Conservation (phyloP, 2,329 filamentous ascomycete genomes). For the Aspergillus caelatus region DNA sequence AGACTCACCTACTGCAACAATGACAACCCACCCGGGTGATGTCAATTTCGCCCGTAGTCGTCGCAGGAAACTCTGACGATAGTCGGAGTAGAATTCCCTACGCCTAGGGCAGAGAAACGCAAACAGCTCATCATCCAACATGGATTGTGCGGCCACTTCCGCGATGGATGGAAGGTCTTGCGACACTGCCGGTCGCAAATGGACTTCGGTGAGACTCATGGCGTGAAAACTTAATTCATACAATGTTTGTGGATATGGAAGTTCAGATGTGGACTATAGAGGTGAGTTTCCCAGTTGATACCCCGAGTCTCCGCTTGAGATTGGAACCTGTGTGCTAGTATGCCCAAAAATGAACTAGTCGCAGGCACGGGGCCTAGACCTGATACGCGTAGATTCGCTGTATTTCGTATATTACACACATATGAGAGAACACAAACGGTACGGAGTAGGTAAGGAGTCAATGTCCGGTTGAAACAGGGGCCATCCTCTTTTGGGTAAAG, state of each 20-base stretch:
- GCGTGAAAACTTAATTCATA: background rate
- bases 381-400: background rate
- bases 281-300: background rate
- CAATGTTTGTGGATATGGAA: background rate
- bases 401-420: background rate
- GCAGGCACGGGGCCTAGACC: background rate
- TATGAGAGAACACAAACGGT: background rate
- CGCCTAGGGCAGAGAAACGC: conserved; percentile 15
- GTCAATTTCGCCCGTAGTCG: conserved; percentile 10
- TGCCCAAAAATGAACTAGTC: background rate
- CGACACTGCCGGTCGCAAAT: conserved; percentile 10
- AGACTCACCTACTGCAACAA: conserved; percentile 10
- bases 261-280: background rate
- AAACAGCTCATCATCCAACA: conserved; percentile 20
- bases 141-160: conserved; percentile 18
- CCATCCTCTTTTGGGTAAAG: background rate
- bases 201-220: conserved; percentile 3
- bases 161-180: conserved; percentile 16
- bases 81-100: conserved; percentile 11
- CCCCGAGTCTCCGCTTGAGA: background rate
- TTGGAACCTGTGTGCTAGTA: background rate
- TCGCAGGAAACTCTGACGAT: conserved; percentile 16
- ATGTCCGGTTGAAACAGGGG: too few species aligned
- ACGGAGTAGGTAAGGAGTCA: background rate
- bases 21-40: conserved; percentile 12